Percentiles rank a stretch among this genome's conserved stretches.
Conservation (phyloP, 257 asterid species). For the Penstemon davidsonii region DNA sequence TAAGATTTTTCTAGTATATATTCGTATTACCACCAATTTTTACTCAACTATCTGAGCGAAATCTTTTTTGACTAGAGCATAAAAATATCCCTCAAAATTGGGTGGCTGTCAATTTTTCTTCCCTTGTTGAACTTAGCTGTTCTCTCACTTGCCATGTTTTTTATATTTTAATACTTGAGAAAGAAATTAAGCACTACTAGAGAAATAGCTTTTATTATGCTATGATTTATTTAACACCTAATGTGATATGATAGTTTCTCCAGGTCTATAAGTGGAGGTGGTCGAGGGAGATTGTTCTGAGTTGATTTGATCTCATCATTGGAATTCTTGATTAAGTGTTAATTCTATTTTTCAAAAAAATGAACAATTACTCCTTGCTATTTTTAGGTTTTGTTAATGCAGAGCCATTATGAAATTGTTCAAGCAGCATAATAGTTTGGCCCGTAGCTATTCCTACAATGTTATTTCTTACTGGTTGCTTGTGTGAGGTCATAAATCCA, state of each 20-base stretch:
- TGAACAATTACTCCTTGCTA: background rate
- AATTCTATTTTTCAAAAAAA: too few species aligned
- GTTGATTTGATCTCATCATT: background rate
- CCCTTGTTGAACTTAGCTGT: background rate
- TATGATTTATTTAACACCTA: background rate
- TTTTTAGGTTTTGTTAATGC: background rate
- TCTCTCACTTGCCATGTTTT: background rate
- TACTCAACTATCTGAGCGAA: background rate
- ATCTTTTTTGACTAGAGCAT: background rate
- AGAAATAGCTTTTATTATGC: background rate
- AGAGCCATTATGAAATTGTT: constrained; percentile 1
- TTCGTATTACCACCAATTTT: too few species aligned
- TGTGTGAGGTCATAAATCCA: background rate
- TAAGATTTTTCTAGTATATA: too few species aligned
- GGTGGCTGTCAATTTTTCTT: background rate
- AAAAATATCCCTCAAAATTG: too few species aligned
- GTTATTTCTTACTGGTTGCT: background rate
- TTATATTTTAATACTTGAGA: background rate
- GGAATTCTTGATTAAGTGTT: background rate
- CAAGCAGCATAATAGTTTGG: background rate
- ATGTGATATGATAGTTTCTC: background rate
- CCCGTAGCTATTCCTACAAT: background rate
- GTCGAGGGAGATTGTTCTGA: background rate
- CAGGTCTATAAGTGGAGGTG: background rate
- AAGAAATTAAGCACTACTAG: background rate